phyloP scores from a whole-genome alignment of 2,329 filamentous ascomycete genomes.

The Scedosporium apiospermum region DNA sequence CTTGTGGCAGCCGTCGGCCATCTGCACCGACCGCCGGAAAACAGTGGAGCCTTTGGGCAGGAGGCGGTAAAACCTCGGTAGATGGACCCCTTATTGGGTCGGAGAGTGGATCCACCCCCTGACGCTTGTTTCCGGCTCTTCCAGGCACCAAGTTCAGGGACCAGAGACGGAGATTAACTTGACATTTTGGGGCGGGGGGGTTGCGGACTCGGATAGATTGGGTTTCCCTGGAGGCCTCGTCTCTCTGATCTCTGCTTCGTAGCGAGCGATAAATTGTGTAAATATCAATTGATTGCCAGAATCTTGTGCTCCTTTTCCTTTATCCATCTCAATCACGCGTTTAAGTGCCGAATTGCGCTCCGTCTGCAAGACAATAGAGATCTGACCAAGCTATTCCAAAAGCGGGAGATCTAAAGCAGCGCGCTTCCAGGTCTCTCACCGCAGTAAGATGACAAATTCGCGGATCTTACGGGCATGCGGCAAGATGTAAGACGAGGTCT shows the following conservation, averaged over 20 bases:
- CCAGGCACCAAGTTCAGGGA: background rate
- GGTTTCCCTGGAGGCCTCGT: background rate
- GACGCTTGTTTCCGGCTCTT: background rate
- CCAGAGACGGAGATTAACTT: background rate
- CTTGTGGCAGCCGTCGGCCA: background rate
- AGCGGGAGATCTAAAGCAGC: background rate
- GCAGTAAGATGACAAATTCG: background rate
- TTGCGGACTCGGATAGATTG: background rate
- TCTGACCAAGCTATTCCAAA: background rate
- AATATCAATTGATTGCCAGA: background rate
- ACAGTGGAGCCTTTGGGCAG: background rate
- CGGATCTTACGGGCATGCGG: constrained; percentile 1
- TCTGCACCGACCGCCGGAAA: background rate
- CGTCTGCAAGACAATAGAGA: background rate
- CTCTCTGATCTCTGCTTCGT: background rate
- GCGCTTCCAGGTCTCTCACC: background rate
- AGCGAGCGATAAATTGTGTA: background rate
- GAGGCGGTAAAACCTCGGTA: background rate
- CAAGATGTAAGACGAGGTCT: constrained; percentile 3
- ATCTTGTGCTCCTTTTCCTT: background rate
- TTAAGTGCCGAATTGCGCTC: background rate
- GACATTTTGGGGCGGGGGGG: background rate
- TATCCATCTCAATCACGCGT: background rate
- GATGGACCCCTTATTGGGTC: background rate
- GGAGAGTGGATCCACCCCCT: background rate